phyloP scores from a whole-genome alignment of 1,284 basidiomycete species.

The Phellinidium pouzarii region DNA sequence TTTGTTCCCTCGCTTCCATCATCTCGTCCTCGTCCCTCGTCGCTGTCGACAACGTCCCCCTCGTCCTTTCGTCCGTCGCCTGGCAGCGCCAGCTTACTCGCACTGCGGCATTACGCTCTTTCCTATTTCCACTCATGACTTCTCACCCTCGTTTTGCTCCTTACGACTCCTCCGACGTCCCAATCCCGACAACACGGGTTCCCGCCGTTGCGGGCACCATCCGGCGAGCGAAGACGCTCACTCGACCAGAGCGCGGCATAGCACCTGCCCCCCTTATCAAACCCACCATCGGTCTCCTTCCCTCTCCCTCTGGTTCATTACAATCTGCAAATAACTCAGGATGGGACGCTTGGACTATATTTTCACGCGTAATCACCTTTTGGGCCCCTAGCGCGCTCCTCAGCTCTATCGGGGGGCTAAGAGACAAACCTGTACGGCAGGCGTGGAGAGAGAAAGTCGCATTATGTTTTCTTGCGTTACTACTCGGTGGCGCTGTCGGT shows the following conservation, averaged over 20 bases:
- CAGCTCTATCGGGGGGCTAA: conserved; percentile 70
- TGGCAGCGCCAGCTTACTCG: conserved; percentile 6
- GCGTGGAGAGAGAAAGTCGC: conserved; percentile 99
- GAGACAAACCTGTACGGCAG: conserved; percentile 71
- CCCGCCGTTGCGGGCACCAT: conserved; percentile 51
- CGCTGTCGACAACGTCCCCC: neutral
- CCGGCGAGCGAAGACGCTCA: conserved; percentile 89
- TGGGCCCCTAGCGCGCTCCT: conserved; percentile 87
- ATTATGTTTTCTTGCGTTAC: conserved; percentile 78
- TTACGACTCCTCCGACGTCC: conserved; percentile 55
- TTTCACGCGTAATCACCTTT: conserved; percentile 77
- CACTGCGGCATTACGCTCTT: conserved; percentile 20
- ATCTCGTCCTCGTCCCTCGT: conserved; percentile 3
- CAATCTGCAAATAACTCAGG: conserved; percentile 31
- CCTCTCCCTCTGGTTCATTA: conserved; percentile 29
- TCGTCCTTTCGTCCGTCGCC: neutral
- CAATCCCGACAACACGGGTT: conserved; percentile 58
- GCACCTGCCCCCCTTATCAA: conserved; percentile 93
- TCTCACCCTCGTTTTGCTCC: conserved; percentile 43
- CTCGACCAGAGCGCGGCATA: conserved; percentile 89
- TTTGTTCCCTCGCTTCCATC: conserved; percentile 1
- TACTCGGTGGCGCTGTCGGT: conserved; percentile 78
- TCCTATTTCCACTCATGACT: conserved; percentile 42
- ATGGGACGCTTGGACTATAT: conserved; percentile 77
- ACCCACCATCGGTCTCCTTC: conserved; percentile 43